These are phyloP conservation scores for Curvularia sp. DNA, from an alignment of 2,329 filamentous ascomycete genomes.

Conservation along the genomic window DNA sequence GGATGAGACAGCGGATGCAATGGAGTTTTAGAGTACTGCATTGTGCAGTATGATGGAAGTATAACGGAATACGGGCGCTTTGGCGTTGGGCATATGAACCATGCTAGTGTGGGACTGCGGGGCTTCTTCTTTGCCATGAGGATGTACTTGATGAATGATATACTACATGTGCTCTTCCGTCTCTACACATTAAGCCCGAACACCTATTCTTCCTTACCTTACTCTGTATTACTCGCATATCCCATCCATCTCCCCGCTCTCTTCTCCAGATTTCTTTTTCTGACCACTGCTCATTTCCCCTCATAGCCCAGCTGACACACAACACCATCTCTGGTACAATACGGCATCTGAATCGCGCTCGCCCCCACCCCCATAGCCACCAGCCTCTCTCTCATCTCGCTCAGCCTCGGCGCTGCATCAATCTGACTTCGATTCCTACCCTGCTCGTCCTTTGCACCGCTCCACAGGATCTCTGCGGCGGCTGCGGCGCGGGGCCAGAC, in stretches of 20 bases:
- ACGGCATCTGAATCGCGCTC: slow-evolving; percentile 74
- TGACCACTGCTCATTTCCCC: background rate
- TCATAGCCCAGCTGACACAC: slow-evolving; percentile 27
- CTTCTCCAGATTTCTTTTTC: background rate
- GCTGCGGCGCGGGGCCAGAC: slow-evolving; percentile 80
- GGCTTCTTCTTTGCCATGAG: background rate
- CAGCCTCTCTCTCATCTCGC: slow-evolving; percentile 78
- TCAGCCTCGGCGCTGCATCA: slow-evolving; percentile 72
- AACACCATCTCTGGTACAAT: slow-evolving; percentile 69
- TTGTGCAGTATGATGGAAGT: background rate
- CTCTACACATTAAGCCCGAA: background rate
- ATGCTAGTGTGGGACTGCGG: background rate
- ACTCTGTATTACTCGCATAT: background rate
- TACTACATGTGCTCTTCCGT: background rate
- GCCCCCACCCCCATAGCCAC: slow-evolving; percentile 71
- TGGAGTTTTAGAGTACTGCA: slow-evolving; percentile 66
- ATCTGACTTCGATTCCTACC: slow-evolving; percentile 76
- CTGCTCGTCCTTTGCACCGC: slow-evolving; percentile 68
- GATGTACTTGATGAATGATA: background rate
- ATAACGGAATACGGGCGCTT: background rate
- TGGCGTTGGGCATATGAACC: background rate
- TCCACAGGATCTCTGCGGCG: slow-evolving; percentile 82
- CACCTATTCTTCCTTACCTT: background rate
- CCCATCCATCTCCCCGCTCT: background rate
- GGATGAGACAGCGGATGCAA: slow-evolving; percentile 62